Evolutionary conservation across 345 rosid genomes (phyloP).

Genomic region (Hevea brasiliensis): DNA sequence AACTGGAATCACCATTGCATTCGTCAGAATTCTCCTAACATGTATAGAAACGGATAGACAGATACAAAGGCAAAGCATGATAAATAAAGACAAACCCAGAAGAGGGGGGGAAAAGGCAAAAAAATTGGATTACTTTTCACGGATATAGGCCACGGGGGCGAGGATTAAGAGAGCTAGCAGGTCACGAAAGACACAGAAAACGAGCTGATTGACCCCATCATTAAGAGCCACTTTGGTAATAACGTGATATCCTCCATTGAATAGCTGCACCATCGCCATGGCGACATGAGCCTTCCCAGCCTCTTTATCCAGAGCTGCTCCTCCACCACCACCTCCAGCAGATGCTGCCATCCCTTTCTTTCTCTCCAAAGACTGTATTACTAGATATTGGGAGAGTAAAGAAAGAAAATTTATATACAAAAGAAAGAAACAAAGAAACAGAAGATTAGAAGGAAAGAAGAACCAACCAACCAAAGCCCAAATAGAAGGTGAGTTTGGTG

Average conservation of each 20-base stretch:
- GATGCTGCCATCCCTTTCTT: conserved; percentile 2
- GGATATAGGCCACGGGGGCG: conserved; percentile 80
- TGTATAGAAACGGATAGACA: background rate
- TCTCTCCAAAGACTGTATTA: background rate
- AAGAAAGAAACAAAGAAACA: background rate
- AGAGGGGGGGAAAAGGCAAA: background rate
- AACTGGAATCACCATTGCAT: background rate
- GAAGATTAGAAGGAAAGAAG: background rate
- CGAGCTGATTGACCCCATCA: conserved; percentile 92
- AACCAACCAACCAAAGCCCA: background rate
- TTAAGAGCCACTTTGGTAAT: conserved; percentile 95
- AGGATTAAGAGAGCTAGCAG: conserved; percentile 86
- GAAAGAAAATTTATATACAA: background rate
- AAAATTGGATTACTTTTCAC: conserved; percentile 59
- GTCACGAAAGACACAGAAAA: conserved; percentile 92
- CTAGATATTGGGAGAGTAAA: background rate
- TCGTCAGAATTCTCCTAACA: background rate
- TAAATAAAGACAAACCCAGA: background rate
- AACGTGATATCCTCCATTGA: conserved; percentile 92
- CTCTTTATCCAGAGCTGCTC: conserved; percentile 46
- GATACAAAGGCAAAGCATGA: background rate
- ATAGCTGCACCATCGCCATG: conserved; percentile 86
- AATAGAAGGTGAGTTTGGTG: background rate
- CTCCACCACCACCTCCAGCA: background rate
- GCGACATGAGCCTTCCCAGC: conserved; percentile 66